Evolutionary conservation across 2,329 filamentous ascomycete species (phyloP), one percentile per base, ranked within the genome.

Genomic region (Lasiodiplodia theobromae): DNA sequence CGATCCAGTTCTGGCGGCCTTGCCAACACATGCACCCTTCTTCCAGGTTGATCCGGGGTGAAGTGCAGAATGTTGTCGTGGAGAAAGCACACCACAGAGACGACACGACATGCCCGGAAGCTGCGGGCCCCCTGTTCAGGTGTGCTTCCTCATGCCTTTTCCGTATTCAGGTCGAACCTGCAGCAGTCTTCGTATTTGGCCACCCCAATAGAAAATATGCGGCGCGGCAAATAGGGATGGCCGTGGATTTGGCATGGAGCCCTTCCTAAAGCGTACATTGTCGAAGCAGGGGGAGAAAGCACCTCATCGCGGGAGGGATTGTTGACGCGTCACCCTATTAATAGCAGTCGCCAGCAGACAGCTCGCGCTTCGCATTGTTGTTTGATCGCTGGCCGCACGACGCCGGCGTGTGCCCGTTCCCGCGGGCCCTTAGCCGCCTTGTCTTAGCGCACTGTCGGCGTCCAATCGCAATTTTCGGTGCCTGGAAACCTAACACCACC

Each of bases 321-420:
- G n/a, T 14, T 40, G 57, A 44, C 57, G 38, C 57, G 38, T 60
- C 57, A 60, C 23, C 37, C 57, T 60, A 60, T 28, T 44, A 47
- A 47, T 60, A 60, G 57, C 54, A 21, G n/a, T 25, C 53, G n/a
- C 31, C 54, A 37, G 31, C 21, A 47, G 34, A 57, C 34, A 57
- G 54, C 54, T 57, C 57, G 57, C 38, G 57, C 57, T 31, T 60
- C 57, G 57, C 47, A 23, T 47, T 47, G 57, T 23, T 47, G 58
- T 63, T 51, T 49, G 58, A 63, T 63, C 58, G 40, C 14, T 21
- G 16, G 40, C 40, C 25, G 58, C 58, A 18, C 8, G 58, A 21
- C 38, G 14, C 23, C 40, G 23, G 40, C n/a, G 37, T 16, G 57
- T 25, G 57, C 47, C 37, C 57, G 38, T 60, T 25, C 54, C 57